Base-by-base conservation (phyloP, 768 basidiomycete genomes). In the Lepiota subincarnata region DNA sequence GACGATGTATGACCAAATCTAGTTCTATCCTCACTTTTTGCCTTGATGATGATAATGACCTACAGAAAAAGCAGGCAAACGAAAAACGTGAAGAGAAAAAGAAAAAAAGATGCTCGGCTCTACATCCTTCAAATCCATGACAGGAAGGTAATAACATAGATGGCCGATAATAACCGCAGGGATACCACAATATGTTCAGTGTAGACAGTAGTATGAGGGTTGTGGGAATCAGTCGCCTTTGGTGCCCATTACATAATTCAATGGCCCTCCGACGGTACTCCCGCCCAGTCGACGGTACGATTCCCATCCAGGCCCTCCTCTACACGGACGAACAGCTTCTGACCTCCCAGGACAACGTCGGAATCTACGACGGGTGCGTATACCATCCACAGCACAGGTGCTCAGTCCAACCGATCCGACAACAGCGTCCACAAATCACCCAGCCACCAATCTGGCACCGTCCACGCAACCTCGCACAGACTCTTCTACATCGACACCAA, bases 361-460 rank as follows among this genome's bases (percentile, higher is more conserved):
- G 95, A 0, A 84, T 98, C 51, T 98, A 98, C 63, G 86, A 94
- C 59, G 92, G 92, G 94, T 95, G 67, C 57, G 86, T 71, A 24
- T 36, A 55, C 26, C 60, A 11, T 55, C 56, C 55, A 55, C 24
- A 20, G 44, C 19, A 24, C 11, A 43, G 36, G 39, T 41, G 50
- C 54, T 46, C 24, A 37, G 60, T 49, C 48, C 46, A 41, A 55
- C 48, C 20, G 50, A 63, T 56, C 58, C 65, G 66, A 68, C n/a
- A 68, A 65, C 64, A 97, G 93, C 49, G 76, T 77, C 53, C 87
- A 92, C 76, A 96, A 96, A 71, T 78, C 90, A 4, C 74, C 79
- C n/a, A 74, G 79, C 31, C 87, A 95, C 63, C 91, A 93, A 67
- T 70, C 78, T 42, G 91, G 94, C 22, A 79, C 79, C 0, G 66